Percentiles rank a stretch among this genome's conserved stretches.
Evolutionary conservation across 1,139 yeast genomes (phyloP).

Genomic region (Geotrichum aggregatum): DNA sequence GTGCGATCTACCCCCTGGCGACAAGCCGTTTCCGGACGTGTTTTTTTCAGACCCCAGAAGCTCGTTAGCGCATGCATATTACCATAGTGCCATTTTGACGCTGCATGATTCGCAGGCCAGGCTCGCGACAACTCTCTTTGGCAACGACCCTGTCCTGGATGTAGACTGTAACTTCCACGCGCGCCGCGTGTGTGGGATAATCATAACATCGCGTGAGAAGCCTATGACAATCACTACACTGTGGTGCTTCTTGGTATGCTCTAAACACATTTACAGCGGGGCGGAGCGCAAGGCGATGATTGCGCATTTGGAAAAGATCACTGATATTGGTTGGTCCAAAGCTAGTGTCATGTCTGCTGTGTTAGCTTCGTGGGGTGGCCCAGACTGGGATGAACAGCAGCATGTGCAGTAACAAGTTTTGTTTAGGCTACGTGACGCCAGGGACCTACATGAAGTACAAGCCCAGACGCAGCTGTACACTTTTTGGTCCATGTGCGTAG

Average conservation of each 20-base stretch:
- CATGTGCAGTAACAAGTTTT: too few relatives aligned
- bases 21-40: constrained; percentile 15
- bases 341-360: constrained; percentile 5
- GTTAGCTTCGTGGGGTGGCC: constrained; percentile 16
- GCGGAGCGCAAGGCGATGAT: constrained; percentile 13
- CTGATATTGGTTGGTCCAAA: constrained; percentile 17
- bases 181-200: constrained; percentile 17
- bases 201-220: constrained; percentile 4
- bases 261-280: constrained; percentile 8
- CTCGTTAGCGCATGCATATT: constrained; percentile 14
- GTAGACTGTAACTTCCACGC: constrained; percentile 17
- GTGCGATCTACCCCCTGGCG: neutral
- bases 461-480: too few relatives aligned
- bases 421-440: too few relatives aligned
- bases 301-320: constrained; percentile 12
- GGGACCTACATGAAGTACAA: too few relatives aligned
- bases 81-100: constrained; percentile 14
- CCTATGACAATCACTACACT: constrained; percentile 10
- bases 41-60: constrained; percentile 13
- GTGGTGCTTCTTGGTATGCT: constrained; percentile 16
- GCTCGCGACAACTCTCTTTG: constrained; percentile 8
- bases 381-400: constrained; percentile 17
- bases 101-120: constrained; percentile 9
- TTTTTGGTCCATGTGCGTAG: too few relatives aligned
- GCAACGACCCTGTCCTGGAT: neutral